Evolutionary conservation across 2,329 filamentous ascomycete genomes (phyloP).

Genomic region (Calonectria ilicicola): DNA sequence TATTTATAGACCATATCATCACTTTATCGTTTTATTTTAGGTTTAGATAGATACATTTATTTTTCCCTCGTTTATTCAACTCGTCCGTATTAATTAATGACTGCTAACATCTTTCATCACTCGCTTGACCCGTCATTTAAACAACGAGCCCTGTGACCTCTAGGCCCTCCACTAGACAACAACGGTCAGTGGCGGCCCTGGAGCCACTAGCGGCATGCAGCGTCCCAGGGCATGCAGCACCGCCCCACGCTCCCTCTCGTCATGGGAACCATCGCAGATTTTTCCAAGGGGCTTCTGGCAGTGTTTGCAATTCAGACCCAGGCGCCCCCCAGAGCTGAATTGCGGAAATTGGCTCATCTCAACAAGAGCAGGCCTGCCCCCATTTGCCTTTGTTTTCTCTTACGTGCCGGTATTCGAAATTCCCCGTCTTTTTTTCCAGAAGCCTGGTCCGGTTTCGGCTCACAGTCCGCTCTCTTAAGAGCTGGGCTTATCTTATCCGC

Average conservation of each 20-base stretch:
- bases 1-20: background rate
- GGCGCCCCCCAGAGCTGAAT: background rate
- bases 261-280: constrained; percentile 28
- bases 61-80: background rate
- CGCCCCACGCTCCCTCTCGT: constrained; percentile 19
- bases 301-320: background rate
- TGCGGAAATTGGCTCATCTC: constrained; percentile 4
- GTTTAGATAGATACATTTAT: background rate
- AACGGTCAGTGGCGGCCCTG: constrained; percentile 2
- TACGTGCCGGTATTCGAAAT: background rate
- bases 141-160: background rate
- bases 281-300: constrained; percentile 8
- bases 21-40: background rate
- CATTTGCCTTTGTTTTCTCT: background rate
- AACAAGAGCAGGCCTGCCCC: background rate
- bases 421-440: background rate
- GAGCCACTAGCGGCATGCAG: constrained; percentile 20
- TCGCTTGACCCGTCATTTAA: background rate
- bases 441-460: background rate
- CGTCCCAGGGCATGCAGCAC: constrained; percentile 9
- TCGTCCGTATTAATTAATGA: background rate
- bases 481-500: background rate
- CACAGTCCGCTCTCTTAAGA: background rate
- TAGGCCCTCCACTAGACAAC: background rate
- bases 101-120: background rate